Evolutionary conservation across 805 yeast genomes (phyloP).

Genomic region (Saccharomycopsis fermentans): DNA sequence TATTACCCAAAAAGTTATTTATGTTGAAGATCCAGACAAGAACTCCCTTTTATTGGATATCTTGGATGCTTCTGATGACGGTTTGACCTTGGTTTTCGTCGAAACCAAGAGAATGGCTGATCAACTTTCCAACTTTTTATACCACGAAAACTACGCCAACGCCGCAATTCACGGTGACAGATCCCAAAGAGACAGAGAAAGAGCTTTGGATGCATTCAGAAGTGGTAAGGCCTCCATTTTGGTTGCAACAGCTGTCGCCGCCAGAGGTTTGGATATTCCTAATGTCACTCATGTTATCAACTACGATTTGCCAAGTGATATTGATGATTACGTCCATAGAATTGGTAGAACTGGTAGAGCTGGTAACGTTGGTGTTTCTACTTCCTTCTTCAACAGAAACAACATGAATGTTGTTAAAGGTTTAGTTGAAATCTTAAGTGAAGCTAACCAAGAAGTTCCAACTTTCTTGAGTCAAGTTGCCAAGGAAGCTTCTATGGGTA

Average conservation of each 20-base stretch:
- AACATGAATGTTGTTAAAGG: constrained; percentile 85
- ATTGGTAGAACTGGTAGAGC: constrained; percentile 99
- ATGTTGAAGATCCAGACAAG: constrained; percentile 91
- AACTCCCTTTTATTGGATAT: constrained; percentile 83
- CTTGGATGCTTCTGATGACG: constrained; percentile 67
- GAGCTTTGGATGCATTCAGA: constrained; percentile 91
- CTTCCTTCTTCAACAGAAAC: constrained; percentile 96
- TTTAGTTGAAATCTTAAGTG: constrained; percentile 73
- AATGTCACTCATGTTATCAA: constrained; percentile 96
- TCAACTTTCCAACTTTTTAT: constrained; percentile 82
- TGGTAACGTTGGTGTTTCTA: constrained; percentile 97
- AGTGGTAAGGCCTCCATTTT: constrained; percentile 84
- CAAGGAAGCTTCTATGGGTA: constrained; percentile 57
- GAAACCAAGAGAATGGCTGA: constrained; percentile 99
- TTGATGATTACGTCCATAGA: constrained; percentile 98
- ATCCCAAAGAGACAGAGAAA: constrained; percentile 95
- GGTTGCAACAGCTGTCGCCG: constrained; percentile 99
- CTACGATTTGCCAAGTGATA: constrained; percentile 93
- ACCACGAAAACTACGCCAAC: constrained; percentile 85
- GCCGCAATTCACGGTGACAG: constrained; percentile 99
- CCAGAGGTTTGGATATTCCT: constrained; percentile 99
- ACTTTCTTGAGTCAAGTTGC: constrained; percentile 69
- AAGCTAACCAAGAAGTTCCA: constrained; percentile 98
- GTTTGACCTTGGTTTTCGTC: constrained; percentile 88
- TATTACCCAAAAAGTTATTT: constrained; percentile 86